Base-by-base conservation (phyloP, 257 asterid species). In the Solanum sejunctum region DNA sequence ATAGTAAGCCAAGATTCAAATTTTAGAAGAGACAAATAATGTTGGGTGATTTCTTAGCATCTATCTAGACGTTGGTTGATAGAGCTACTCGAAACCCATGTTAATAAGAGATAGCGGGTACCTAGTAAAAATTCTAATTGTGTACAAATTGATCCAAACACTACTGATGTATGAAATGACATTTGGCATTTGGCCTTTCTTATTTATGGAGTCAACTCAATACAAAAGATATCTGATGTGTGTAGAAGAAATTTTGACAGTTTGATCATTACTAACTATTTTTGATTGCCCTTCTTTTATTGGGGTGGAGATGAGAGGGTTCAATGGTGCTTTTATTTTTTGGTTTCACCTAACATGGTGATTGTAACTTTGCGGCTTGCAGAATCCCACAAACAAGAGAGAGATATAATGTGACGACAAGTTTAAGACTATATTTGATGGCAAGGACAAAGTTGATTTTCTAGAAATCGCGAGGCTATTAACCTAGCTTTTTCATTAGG, bases 331-430 rank as follows among this genome's bases (percentile, higher is more conserved):
- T n/a, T n/a, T n/a, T n/a, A n/a, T n/a, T n/a, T n/a, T n/a, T n/a
- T 75, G 21, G 61, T 75, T 23, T n/a, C 20, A 69, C 52, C 77
- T 51, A 16, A 77, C 26, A 2, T 7, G 45, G 23, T 77, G 82
- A 12, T 77, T 77, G 63, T 77, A 26, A 64, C 49, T 36, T 73
- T 4, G 23, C 11, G 9, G 3, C 18, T 85, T 89, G 86, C 92
- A 92, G 94, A 92, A 93, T 84, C 93, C 95, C 2, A 71, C 89
- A 21, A 90, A 93, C 90, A 92, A 90, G 90, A 90, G 54, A 81
- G 97, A 93, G 92, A 93, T 93, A 41, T 52, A 21, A 17, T 92
- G 95, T 49, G 97, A 92, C 69, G 92, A 91, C 61, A 92, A 87
- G 89, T 81, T 93, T 90, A 92, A 93, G 90, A 87, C 92, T 3